phyloP scores from a whole-genome alignment of 805 yeast species.

The Myxozyma melibiosi region DNA sequence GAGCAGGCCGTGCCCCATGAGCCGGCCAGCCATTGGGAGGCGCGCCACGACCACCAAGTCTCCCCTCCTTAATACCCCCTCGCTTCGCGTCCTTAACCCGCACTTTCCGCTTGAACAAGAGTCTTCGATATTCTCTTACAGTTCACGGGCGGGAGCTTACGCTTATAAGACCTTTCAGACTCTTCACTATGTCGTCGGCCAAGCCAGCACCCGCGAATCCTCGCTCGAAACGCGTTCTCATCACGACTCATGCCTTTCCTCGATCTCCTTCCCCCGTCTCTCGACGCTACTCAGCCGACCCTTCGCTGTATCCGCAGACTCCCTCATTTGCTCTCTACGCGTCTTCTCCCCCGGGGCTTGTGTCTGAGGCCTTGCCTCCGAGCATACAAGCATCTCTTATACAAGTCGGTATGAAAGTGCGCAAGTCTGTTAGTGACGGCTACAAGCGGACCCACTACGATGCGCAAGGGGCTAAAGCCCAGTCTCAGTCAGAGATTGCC shows the following conservation, averaged over 20 bases:
- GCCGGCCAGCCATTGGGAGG: no score
- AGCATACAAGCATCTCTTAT: slow-evolving; percentile 24
- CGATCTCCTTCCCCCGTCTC: slow-evolving; percentile 25
- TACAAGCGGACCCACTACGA: slow-evolving; percentile 17
- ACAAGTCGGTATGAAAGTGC: slow-evolving; percentile 29
- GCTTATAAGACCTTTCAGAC: no score
- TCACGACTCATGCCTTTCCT: slow-evolving; percentile 26
- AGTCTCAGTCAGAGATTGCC: slow-evolving; percentile 1
- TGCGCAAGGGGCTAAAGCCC: not conserved
- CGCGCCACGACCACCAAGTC: no score
- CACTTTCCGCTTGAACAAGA: no score
- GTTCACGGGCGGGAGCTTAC: no score
- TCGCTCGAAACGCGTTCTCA: slow-evolving; percentile 24
- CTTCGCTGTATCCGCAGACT: slow-evolving; percentile 8
- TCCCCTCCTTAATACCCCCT: no score
- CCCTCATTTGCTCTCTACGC: slow-evolving; percentile 15
- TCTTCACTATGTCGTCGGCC: not conserved
- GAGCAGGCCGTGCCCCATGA: no score
- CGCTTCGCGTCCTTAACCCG: no score
- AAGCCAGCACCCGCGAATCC: not conserved
- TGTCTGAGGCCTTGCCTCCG: not conserved
- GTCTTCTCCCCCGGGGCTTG: slow-evolving; percentile 11
- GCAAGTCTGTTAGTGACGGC: slow-evolving; percentile 30
- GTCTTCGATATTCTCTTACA: no score
- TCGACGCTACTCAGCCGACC: slow-evolving; percentile 14